Evolutionary conservation across 108 stramenopile species (phyloP).

Genomic region (Skeletonema grethae): DNA sequence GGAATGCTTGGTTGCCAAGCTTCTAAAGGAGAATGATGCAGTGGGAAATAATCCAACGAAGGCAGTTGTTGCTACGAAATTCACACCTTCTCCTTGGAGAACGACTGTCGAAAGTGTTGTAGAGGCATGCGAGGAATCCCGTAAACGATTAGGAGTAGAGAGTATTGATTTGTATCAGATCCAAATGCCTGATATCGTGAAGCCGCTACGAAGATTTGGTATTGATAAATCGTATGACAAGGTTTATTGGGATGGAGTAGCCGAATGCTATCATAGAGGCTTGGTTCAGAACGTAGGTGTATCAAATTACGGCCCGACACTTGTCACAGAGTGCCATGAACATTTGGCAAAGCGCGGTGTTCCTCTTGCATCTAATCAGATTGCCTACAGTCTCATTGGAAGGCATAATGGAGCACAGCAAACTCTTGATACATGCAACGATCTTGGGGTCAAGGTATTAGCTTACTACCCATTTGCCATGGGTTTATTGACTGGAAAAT

Average conservation of each 20-base stretch:
- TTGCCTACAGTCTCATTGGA: constrained; percentile 64
- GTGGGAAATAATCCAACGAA: constrained; percentile 10
- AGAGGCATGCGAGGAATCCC: constrained; percentile 62
- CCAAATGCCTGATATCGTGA: constrained; percentile 78
- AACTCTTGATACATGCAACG: constrained; percentile 55
- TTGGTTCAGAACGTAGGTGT: constrained; percentile 72
- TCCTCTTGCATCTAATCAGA: constrained; percentile 71
- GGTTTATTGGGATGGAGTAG: constrained; percentile 71
- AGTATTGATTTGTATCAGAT: constrained; percentile 72
- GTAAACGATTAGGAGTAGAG: constrained; percentile 63
- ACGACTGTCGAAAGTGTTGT: constrained; percentile 61
- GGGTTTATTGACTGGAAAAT: constrained; percentile 70
- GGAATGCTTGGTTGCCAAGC: constrained; percentile 47
- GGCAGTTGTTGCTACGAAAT: constrained; percentile 65
- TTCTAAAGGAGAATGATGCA: neutral
- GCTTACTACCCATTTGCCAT: constrained; percentile 75
- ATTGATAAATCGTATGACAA: constrained; percentile 34
- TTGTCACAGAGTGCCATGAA: constrained; percentile 50
- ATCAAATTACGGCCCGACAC: constrained; percentile 69
- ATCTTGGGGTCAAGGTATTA: constrained; percentile 60
- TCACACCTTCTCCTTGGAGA: constrained; percentile 70
- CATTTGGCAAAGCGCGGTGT: constrained; percentile 54
- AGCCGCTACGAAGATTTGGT: constrained; percentile 50
- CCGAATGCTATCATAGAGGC: constrained; percentile 63
- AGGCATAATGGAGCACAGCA: constrained; percentile 63